A percentile compares a stretch with the other conserved stretches of the same genome.
These are phyloP conservation scores for Pachysandra terminalis DNA, from an alignment of 164 flowering plant species.

Conservation along the genomic window DNA sequence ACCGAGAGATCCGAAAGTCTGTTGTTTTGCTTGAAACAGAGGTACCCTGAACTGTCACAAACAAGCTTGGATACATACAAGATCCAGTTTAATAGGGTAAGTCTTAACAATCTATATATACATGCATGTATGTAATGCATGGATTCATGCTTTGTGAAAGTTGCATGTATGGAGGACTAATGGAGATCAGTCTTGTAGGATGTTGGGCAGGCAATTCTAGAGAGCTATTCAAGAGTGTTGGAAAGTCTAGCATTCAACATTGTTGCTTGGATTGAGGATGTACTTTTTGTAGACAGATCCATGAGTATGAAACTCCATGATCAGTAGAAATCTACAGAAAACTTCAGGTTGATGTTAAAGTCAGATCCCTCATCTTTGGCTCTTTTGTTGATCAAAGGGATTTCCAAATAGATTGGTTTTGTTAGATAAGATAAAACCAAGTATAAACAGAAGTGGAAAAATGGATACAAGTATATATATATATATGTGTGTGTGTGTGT, in stretches of 20 bases:
- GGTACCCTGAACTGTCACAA: constrained; percentile 85
- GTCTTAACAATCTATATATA: not conserved
- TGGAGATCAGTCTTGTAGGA: constrained; percentile 52
- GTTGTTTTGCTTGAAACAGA: constrained; percentile 72
- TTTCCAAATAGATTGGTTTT: too few species aligned
- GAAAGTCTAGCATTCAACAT: constrained; percentile 92
- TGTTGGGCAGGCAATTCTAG: constrained; percentile 86
- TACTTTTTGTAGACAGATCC: constrained; percentile 54
- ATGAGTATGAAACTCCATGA: constrained; percentile 35
- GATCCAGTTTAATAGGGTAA: constrained; percentile 80
- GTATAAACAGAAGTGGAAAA: too few species aligned
- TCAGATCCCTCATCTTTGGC: too few species aligned
- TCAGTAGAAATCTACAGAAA: constrained; percentile 10
- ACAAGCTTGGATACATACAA: constrained; percentile 87
- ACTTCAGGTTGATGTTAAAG: too few species aligned
- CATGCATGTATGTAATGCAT: too few species aligned
- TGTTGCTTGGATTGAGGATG: constrained; percentile 95
- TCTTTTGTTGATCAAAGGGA: too few species aligned
- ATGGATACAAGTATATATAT: too few species aligned
- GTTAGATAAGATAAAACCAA: too few species aligned
- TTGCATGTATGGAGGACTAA: not conserved
- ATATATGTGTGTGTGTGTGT: too few species aligned
- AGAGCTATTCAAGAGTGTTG: constrained; percentile 96
- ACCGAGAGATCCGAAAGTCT: constrained; percentile 79
- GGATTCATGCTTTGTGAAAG: too few species aligned